A percentile compares a stretch with the other conserved stretches of the same genome.
Conservation (phyloP, 2,329 filamentous ascomycete species). For the Epichloe hybrida region DNA sequence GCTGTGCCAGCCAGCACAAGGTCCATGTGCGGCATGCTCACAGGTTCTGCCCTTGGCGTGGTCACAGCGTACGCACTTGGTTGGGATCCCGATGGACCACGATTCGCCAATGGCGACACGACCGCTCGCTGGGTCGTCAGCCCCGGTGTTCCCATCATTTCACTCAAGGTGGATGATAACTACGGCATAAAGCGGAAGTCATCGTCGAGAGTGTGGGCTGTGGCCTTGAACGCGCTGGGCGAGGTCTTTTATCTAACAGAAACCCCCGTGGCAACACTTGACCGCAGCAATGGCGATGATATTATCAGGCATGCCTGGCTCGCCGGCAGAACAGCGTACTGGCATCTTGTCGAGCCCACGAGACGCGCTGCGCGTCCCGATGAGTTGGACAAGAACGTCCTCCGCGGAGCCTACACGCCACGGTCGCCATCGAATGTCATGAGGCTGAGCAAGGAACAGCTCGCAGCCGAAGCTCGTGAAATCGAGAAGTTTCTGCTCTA, state of each 20-base stretch:
- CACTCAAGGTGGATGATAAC: constrained; percentile 69
- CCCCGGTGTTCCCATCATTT: constrained; percentile 83
- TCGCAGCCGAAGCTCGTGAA: constrained; percentile 64
- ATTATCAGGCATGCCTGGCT: constrained; percentile 61
- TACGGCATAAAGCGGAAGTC: constrained; percentile 59
- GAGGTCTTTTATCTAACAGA: constrained; percentile 78
- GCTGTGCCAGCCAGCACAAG: constrained; percentile 58
- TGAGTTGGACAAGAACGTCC: constrained; percentile 53
- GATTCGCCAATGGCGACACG: constrained; percentile 59
- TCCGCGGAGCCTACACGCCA: constrained; percentile 67
- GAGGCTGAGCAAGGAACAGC: constrained; percentile 56
- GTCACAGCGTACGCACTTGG: constrained; percentile 72
- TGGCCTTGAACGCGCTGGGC: constrained; percentile 83
- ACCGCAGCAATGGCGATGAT: constrained; percentile 38
- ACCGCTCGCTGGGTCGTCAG: constrained; percentile 83
- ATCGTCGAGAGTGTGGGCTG: constrained; percentile 70
- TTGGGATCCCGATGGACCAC: constrained; percentile 39
- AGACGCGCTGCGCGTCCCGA: constrained; percentile 59
- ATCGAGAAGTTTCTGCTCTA: constrained; percentile 64
- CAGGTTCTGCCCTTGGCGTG: constrained; percentile 71
- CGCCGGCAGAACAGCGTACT: constrained; percentile 63
- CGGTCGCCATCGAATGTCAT: constrained; percentile 63
- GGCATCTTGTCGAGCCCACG: constrained; percentile 69
- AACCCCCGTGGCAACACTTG: constrained; percentile 43
- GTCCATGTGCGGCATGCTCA: constrained; percentile 68